These are phyloP conservation scores for Aureobasidium musti DNA, from an alignment of 2,329 filamentous ascomycete species.

Conservation along the genomic window DNA sequence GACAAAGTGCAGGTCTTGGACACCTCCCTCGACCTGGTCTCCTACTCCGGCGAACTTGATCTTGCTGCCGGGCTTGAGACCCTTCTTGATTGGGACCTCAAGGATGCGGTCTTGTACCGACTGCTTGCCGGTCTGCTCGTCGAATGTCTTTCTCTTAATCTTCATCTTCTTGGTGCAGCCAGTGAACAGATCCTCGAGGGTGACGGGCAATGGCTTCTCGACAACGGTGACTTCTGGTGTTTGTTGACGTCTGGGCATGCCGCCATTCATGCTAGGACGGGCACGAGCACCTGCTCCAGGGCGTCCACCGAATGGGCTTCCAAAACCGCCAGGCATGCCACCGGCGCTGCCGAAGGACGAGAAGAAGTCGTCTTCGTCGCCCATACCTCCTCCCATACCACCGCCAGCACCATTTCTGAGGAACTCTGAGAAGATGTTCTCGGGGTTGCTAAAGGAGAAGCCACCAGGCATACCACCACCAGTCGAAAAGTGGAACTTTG, in stretches of 20 bases:
- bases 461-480: constrained; percentile 47
- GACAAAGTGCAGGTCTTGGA: constrained; percentile 93
- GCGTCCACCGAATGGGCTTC: constrained; percentile 41
- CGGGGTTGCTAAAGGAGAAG: constrained; percentile 75
- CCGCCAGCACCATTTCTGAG: constrained; percentile 61
- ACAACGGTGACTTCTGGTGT: constrained; percentile 89
- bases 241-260: constrained; percentile 48
- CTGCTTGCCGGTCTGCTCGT: constrained; percentile 75
- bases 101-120: constrained; percentile 85
- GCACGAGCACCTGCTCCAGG: constrained; percentile 34
- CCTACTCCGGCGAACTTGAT: constrained; percentile 99
- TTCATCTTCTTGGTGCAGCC: constrained; percentile 96
- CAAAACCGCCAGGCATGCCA: constrained; percentile 44
- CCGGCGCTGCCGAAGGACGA: constrained; percentile 49
- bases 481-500: constrained; percentile 66
- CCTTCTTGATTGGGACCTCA: constrained; percentile 93
- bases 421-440: constrained; percentile 84
- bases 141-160: constrained; percentile 94
- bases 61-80: constrained; percentile 94
- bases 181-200: constrained; percentile 83
- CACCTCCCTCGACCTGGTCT: constrained; percentile 93
- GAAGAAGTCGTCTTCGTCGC: constrained; percentile 61
- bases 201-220: constrained; percentile 77
- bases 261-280: constrained; percentile 36
- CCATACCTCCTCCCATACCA: constrained; percentile 43